phyloP scores from a whole-genome alignment of 2,329 filamentous ascomycete species.

The Westerdykella aurantiaca region DNA sequence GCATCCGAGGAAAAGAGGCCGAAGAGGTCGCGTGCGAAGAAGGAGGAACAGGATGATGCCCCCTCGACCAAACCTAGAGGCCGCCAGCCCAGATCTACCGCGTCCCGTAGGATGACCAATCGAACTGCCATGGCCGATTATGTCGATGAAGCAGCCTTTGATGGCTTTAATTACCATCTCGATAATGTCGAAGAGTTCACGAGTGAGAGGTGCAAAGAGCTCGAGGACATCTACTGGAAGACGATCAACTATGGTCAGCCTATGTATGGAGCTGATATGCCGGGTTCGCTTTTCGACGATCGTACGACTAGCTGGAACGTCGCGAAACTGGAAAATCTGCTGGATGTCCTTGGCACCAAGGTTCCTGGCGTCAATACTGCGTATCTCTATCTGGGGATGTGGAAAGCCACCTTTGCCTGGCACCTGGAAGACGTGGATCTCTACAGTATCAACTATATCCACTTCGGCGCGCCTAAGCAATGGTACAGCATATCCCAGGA shows the following conservation, averaged over 20 bases:
- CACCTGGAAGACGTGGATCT: slow-evolving; percentile 97
- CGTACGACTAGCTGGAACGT: slow-evolving; percentile 83
- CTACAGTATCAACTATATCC: slow-evolving; percentile 99
- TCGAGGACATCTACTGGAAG: slow-evolving; percentile 96
- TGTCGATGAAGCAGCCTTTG: slow-evolving; percentile 85
- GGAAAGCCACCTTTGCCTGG: slow-evolving; percentile 99
- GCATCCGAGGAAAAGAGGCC: slow-evolving; percentile 33
- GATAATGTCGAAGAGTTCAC: slow-evolving; percentile 81
- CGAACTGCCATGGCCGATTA: slow-evolving; percentile 69
- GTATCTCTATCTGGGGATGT: slow-evolving; percentile 97
- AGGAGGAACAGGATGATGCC: slow-evolving; percentile 38
- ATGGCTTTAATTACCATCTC: slow-evolving; percentile 84
- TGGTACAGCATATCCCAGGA: slow-evolving; percentile 99
- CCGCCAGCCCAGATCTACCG: slow-evolving; percentile 65
- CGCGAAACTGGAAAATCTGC: slow-evolving; percentile 84
- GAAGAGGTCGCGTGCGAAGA: slow-evolving; percentile 19
- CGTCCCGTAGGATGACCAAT: slow-evolving; percentile 81
- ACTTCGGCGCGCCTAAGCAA: slow-evolving; percentile 97
- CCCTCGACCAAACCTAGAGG: slow-evolving; percentile 53
- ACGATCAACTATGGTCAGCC: slow-evolving; percentile 91
- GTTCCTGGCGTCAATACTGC: slow-evolving; percentile 97
- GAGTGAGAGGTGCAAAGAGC: slow-evolving; percentile 83
- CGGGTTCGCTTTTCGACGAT: slow-evolving; percentile 89
- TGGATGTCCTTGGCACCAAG: slow-evolving; percentile 91
- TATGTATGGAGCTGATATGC: slow-evolving; percentile 94